Percentiles rank a stretch among this genome's conserved stretches.
phyloP scores from a whole-genome alignment of 2,329 filamentous ascomycete genomes.

The Paecilomyces sp. region DNA sequence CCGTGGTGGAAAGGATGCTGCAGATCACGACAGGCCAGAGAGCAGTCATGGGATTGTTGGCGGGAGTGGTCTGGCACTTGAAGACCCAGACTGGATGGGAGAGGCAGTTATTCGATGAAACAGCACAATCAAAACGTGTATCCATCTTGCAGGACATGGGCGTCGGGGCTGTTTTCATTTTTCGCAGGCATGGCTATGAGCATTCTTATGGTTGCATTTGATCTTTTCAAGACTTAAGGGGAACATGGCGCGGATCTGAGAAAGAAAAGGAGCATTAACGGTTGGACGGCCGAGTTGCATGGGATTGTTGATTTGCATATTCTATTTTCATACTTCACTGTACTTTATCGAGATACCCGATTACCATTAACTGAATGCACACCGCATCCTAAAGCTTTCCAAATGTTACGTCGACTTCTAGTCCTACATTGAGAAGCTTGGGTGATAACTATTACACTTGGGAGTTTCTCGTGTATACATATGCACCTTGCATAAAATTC shows the following conservation, averaged over 20 bases:
- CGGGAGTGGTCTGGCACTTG: conserved; percentile 22
- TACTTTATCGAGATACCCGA: neutral
- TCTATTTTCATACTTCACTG: neutral
- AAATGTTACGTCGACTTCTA: too few species aligned
- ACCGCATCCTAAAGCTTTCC: neutral
- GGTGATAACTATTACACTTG: too few species aligned
- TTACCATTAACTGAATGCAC: neutral
- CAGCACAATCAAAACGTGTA: neutral
- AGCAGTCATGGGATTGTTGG: conserved; percentile 6
- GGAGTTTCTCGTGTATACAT: neutral
- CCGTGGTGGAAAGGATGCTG: conserved; percentile 16
- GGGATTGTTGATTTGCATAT: neutral
- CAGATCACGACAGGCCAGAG: conserved; percentile 12
- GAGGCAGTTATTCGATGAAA: conserved; percentile 41
- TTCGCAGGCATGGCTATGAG: neutral
- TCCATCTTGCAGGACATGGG: neutral
- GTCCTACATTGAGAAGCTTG: too few species aligned
- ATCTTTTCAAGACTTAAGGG: neutral
- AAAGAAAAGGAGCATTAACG: neutral
- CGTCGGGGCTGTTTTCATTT: neutral
- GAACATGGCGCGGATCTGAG: neutral
- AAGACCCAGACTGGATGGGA: conserved; percentile 44
- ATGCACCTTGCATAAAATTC: neutral
- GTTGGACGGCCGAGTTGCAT: neutral
- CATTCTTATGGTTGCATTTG: neutral